These are phyloP conservation scores for Candida pseudoviswanathii DNA, from an alignment of 1,139 yeast genomes.

Conservation along the genomic window DNA sequence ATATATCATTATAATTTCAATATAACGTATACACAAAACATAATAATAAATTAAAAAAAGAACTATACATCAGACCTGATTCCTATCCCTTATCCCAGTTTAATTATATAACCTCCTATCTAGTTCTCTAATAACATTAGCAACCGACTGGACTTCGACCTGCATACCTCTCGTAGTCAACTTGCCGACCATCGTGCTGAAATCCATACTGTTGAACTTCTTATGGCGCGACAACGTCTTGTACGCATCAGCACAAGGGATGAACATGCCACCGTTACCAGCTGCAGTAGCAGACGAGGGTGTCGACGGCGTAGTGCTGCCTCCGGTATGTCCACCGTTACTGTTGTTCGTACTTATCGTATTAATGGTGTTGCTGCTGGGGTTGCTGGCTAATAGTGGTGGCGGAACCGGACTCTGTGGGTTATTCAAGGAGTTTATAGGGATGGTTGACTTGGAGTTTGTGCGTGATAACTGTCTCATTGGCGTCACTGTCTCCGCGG, in stretches of 20 bases:
- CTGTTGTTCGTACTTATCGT: not conserved
- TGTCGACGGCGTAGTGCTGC: conserved; percentile 5
- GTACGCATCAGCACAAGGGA: conserved; percentile 88
- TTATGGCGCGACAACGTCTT: conserved; percentile 81
- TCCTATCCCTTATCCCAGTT: not conserved
- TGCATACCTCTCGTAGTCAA: conserved; percentile 83
- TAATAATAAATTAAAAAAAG: not conserved
- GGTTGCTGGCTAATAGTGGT: conserved; percentile 11
- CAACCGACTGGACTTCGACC: conserved; percentile 85
- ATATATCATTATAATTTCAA: not conserved
- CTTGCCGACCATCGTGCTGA: conserved; percentile 72
- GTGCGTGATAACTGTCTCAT: conserved; percentile 14
- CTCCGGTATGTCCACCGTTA: too few species aligned
- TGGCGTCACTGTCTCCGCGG: conserved; percentile 7
- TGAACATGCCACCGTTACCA: conserved; percentile 45
- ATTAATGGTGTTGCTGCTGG: conserved; percentile 14
- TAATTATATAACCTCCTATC: conserved; percentile 66
- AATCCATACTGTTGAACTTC: conserved; percentile 70
- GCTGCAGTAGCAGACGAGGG: conserved; percentile 17
- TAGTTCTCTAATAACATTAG: conserved; percentile 75
- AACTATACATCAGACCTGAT: not conserved
- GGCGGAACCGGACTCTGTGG: conserved; percentile 24
- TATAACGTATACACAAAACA: not conserved
- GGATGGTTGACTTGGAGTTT: conserved; percentile 18
- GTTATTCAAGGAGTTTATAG: conserved; percentile 15